phyloP scores from a whole-genome alignment of 805 yeast genomes.

The Yarrowia sp. region DNA sequence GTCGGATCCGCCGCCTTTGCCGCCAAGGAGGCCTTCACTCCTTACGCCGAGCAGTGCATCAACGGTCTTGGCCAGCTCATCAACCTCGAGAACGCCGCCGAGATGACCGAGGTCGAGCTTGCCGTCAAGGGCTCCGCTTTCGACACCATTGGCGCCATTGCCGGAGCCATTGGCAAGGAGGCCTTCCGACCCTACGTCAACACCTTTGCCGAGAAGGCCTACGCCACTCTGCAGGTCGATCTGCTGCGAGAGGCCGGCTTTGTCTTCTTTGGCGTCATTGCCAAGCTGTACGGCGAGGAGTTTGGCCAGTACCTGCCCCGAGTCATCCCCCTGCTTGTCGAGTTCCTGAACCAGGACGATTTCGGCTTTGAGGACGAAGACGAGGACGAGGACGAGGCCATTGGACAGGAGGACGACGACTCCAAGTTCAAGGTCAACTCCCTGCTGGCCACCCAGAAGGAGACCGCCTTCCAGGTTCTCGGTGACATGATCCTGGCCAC shows the following conservation, averaged over 20 bases:
- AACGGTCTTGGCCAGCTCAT: conserved; percentile 75
- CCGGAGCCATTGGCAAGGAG: conserved; percentile 94
- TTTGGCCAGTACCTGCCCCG: conserved; percentile 84
- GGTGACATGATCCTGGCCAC: conserved; percentile 90
- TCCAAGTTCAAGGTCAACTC: conserved; percentile 87
- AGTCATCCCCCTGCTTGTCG: conserved; percentile 82
- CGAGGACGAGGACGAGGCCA: conserved; percentile 54
- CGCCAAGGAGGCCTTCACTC: conserved; percentile 84
- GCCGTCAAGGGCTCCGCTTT: conserved; percentile 91
- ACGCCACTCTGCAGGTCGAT: conserved; percentile 74
- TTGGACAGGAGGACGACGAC: conserved; percentile 53
- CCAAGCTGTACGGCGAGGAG: conserved; percentile 91
- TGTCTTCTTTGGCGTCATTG: conserved; percentile 90
- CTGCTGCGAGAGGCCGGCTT: conserved; percentile 93
- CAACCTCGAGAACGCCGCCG: conserved; percentile 65
- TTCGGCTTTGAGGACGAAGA: conserved; percentile 53
- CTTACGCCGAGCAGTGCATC: conserved; percentile 84
- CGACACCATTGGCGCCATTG: conserved; percentile 93
- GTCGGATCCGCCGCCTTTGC: conserved; percentile 98
- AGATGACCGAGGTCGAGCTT: conserved; percentile 84
- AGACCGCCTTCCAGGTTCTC: conserved; percentile 89
- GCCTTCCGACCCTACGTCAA: conserved; percentile 84
- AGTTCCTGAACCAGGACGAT: conserved; percentile 86
- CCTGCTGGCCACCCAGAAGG: conserved; percentile 94
- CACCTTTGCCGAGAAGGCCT: conserved; percentile 88